These are phyloP conservation scores for Ceratopteris richardii DNA, from an alignment of 75 land plant species.

Conservation along the genomic window DNA sequence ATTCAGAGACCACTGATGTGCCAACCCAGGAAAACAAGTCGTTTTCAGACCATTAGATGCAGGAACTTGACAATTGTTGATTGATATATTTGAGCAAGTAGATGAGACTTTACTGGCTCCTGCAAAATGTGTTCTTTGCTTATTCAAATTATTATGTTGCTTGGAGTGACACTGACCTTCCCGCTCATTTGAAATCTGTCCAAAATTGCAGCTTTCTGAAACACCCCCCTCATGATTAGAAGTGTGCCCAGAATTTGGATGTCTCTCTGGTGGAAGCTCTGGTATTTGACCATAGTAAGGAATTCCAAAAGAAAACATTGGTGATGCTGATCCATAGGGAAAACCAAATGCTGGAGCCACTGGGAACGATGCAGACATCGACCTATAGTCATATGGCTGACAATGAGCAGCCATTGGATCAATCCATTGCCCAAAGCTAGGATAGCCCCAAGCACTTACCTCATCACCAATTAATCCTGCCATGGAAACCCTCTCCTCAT, in stretches of 20 bases:
- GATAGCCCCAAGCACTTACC: constrained; percentile 7
- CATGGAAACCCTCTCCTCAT: neutral
- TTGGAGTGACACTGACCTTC: too few species aligned
- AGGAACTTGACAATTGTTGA: neutral
- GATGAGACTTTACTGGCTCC: neutral
- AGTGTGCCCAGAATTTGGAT: neutral
- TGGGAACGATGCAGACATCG: neutral
- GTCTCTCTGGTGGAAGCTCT: neutral
- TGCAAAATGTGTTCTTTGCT: neutral
- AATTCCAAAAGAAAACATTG: neutral
- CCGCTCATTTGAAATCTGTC: too few species aligned
- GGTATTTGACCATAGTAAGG: constrained; percentile 1
- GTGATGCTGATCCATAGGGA: neutral
- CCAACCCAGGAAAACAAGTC: too few species aligned
- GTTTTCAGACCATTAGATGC: too few species aligned
- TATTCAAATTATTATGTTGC: too few species aligned
- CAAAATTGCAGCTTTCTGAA: neutral
- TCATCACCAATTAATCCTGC: neutral
- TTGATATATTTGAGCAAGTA: neutral
- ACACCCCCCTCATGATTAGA: neutral
- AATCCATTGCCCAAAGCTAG: constrained; percentile 6
- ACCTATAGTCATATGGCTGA: neutral
- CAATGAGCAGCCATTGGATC: neutral
- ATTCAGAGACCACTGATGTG: too few species aligned
- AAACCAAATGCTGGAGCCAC: neutral